Percentiles rank a stretch among this genome's conserved stretches.
These are phyloP conservation scores for Boletus vermiculosoides DNA, from an alignment of 768 basidiomycete genomes.

Conservation along the genomic window DNA sequence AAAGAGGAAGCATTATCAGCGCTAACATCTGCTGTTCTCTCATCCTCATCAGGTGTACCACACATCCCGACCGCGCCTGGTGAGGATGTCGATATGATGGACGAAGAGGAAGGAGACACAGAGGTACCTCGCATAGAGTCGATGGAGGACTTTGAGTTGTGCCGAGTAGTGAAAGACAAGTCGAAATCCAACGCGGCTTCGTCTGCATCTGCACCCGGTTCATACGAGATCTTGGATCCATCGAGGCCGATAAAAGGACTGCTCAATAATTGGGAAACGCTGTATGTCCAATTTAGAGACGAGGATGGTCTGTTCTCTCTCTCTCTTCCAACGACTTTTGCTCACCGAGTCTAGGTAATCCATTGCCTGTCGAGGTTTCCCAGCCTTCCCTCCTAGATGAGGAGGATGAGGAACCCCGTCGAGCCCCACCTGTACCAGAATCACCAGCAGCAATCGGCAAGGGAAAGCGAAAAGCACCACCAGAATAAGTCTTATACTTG, in stretches of 20 bases:
- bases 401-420: conserved; percentile 47
- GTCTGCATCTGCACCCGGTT: conserved; percentile 14
- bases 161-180: conserved; percentile 50
- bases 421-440: conserved; percentile 32
- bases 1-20: conserved; percentile 66
- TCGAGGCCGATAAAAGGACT: conserved; percentile 47
- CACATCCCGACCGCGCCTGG: conserved; percentile 30
- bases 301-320: conserved; percentile 44
- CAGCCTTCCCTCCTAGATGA: conserved; percentile 61
- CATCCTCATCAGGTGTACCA: conserved; percentile 26
- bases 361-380: conserved; percentile 58
- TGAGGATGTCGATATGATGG: conserved; percentile 28
- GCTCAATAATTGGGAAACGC: conserved; percentile 61
- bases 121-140: conserved; percentile 37
- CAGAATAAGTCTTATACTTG: conserved; percentile 19
- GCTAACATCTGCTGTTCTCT: conserved; percentile 47
- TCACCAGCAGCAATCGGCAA: conserved; percentile 33
- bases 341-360: conserved; percentile 43
- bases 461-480: conserved; percentile 62
- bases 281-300: conserved; percentile 70
- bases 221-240: conserved; percentile 50
- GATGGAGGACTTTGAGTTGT: conserved; percentile 62
- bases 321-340: neutral
- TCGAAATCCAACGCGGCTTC: conserved; percentile 41
- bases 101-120: conserved; percentile 3